Evolutionary conservation across 2,329 filamentous ascomycete genomes (phyloP).

Genomic region (Alternaria metachromatica): DNA sequence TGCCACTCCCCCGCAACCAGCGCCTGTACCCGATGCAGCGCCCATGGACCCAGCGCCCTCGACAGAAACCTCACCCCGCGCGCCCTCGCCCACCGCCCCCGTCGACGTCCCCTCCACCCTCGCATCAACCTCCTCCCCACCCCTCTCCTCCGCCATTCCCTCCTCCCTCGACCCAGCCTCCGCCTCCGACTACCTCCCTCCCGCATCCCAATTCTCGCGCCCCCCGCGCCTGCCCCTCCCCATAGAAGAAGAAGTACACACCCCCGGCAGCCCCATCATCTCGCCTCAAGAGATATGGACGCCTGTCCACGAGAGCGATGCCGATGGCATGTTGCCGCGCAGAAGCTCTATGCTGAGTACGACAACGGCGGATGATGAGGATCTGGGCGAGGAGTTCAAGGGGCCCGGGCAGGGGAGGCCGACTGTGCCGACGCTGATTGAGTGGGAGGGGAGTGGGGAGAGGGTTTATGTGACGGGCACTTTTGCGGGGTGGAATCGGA

Average conservation of each 20-base stretch:
- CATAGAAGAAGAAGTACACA: conserved; percentile 89
- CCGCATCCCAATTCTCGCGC: conserved; percentile 60
- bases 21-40: conserved; percentile 40
- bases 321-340: conserved; percentile 62
- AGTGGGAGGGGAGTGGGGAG: conserved; percentile 83
- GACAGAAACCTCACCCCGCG: conserved; percentile 6
- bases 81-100: conserved; percentile 43
- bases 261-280: conserved; percentile 88
- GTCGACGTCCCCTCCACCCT: conserved; percentile 47
- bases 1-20: background rate
- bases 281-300: conserved; percentile 69
- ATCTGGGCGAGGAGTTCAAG: conserved; percentile 69
- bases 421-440: conserved; percentile 81
- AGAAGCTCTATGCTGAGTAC: conserved; percentile 63
- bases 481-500: conserved; percentile 96
- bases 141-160: conserved; percentile 35
- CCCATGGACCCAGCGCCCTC: background rate
- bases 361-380: conserved; percentile 72
- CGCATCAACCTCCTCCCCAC: conserved; percentile 19
- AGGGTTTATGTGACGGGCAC: conserved; percentile 97
- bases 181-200: conserved; percentile 47
- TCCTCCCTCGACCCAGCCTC: conserved; percentile 40
- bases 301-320: conserved; percentile 53
- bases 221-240: conserved; percentile 90
- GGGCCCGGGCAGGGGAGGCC: conserved; percentile 68